Conservation (phyloP, 2,329 filamentous ascomycete species). For the Albifimbria verrucaria region DNA sequence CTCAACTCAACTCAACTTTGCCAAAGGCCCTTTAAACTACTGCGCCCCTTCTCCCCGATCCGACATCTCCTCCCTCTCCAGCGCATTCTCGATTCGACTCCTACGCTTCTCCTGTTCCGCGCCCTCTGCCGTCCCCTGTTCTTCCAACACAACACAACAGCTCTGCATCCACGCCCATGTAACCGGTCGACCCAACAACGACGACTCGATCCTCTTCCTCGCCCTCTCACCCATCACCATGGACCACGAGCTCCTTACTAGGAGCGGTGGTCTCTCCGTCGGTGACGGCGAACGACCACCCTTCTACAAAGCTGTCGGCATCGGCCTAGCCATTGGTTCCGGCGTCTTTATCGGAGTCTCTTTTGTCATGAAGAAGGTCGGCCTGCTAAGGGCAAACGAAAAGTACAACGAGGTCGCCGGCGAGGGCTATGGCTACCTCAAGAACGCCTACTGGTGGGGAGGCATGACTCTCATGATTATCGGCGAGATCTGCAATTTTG, state of each 20-base stretch:
- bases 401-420: conserved; percentile 96
- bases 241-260: conserved; percentile 19
- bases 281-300: conserved; percentile 34
- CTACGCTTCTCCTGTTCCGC: too few relatives aligned
- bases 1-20: too few relatives aligned
- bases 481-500: conserved; percentile 95
- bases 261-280: conserved; percentile 13
- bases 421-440: conserved; percentile 95
- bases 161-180: too few relatives aligned
- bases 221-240: too few relatives aligned
- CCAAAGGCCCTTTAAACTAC: too few relatives aligned
- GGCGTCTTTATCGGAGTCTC: conserved; percentile 92
- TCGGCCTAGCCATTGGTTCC: conserved; percentile 79
- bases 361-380: conserved; percentile 93
- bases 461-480: conserved; percentile 98
- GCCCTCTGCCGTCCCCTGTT: too few relatives aligned
- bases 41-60: too few relatives aligned
- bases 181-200: too few relatives aligned
- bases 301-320: conserved; percentile 80
- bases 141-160: too few relatives aligned
- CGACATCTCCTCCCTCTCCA: too few relatives aligned
- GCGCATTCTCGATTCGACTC: too few relatives aligned
- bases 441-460: conserved; percentile 91
- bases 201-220: too few relatives aligned
- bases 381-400: conserved; percentile 84